These are phyloP conservation scores for Botrytis byssoidea DNA, from an alignment of 2,329 filamentous ascomycete genomes.

Conservation along the genomic window DNA sequence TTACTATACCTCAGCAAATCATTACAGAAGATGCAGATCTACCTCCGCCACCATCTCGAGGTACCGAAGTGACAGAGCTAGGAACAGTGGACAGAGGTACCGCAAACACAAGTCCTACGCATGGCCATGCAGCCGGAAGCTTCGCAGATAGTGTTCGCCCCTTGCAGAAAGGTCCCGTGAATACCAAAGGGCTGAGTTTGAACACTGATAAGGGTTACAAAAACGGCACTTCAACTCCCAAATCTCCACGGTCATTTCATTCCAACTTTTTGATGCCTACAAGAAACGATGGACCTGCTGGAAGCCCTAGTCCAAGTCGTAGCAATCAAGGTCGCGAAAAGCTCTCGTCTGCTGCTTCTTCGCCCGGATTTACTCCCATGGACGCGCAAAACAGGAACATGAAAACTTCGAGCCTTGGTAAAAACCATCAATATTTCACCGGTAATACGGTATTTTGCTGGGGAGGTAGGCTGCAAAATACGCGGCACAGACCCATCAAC, in stretches of 20 bases:
- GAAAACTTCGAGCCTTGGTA: slow-evolving; percentile 50
- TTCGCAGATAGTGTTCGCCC: slow-evolving; percentile 77
- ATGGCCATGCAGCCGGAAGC: slow-evolving; percentile 59
- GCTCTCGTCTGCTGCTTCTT: slow-evolving; percentile 76
- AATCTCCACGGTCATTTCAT: slow-evolving; percentile 73
- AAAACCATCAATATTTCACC: slow-evolving; percentile 88
- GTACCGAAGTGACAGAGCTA: slow-evolving; percentile 72
- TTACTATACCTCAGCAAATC: slow-evolving; percentile 21
- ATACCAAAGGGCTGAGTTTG: slow-evolving; percentile 48
- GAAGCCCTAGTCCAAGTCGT: slow-evolving; percentile 52
- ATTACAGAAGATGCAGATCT: slow-evolving; percentile 50
- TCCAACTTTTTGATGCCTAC: slow-evolving; percentile 69
- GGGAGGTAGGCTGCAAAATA: slow-evolving; percentile 84
- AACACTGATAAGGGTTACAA: slow-evolving; percentile 62
- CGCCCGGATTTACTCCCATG: slow-evolving; percentile 60
- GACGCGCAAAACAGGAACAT: slow-evolving; percentile 41
- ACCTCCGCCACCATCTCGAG: slow-evolving; percentile 68
- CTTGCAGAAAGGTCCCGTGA: slow-evolving; percentile 46
- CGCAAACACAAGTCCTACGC: slow-evolving; percentile 70
- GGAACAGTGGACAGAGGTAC: slow-evolving; percentile 64
- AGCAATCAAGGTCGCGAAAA: slow-evolving; percentile 72
- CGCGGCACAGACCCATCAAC: slow-evolving; percentile 83
- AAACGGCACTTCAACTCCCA: slow-evolving; percentile 52
- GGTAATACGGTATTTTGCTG: slow-evolving; percentile 91
- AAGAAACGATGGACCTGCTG: slow-evolving; percentile 51